Percentiles rank a stretch among this genome's conserved stretches.
Conservation (phyloP, 768 basidiomycete species). For the Flagelloscypha sp. region DNA sequence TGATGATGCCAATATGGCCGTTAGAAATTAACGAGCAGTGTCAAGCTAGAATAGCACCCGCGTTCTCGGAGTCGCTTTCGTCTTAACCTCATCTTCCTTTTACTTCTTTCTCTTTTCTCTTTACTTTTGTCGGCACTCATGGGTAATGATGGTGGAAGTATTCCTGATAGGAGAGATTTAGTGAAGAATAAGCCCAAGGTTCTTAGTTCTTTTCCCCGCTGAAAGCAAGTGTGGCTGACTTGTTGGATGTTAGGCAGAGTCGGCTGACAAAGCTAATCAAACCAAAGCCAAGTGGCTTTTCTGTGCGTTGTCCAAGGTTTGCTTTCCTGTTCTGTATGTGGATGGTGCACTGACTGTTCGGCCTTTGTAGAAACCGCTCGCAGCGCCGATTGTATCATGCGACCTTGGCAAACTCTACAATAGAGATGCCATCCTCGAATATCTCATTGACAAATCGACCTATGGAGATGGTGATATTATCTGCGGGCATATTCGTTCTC, state of each 20-base stretch:
- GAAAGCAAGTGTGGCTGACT: too few relatives aligned
- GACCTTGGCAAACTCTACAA: slow-evolving; percentile 93
- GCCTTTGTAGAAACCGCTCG: slow-evolving; percentile 57
- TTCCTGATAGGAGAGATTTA: slow-evolving; percentile 75
- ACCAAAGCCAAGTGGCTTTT: slow-evolving; percentile 84
- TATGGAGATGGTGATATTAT: slow-evolving; percentile 91
- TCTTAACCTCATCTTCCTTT: too few relatives aligned
- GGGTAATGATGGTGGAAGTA: slow-evolving; percentile 88
- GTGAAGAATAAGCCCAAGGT: slow-evolving; percentile 70
- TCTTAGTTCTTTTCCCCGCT: slow-evolving; percentile 8
- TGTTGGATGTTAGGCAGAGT: slow-evolving; percentile 47
- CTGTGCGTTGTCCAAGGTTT: slow-evolving; percentile 91
- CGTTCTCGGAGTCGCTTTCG: too few relatives aligned
- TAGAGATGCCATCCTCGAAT: slow-evolving; percentile 90
- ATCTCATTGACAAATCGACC: slow-evolving; percentile 68
- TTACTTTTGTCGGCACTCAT: too few relatives aligned
- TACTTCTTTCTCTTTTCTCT: too few relatives aligned
- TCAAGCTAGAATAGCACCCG: too few relatives aligned
- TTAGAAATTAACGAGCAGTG: too few relatives aligned
- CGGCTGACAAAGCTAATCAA: slow-evolving; percentile 88
- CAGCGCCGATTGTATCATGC: slow-evolving; percentile 87
- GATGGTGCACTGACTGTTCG: too few relatives aligned
- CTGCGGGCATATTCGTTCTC: slow-evolving; percentile 82
- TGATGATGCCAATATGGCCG: too few relatives aligned
- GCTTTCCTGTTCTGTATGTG: slow-evolving; percentile 13